A percentile compares a stretch with the other conserved stretches of the same genome.
These are phyloP conservation scores for Pseudogymnoascus destructans DNA, from an alignment of 2,329 filamentous ascomycete genomes.

Conservation along the genomic window DNA sequence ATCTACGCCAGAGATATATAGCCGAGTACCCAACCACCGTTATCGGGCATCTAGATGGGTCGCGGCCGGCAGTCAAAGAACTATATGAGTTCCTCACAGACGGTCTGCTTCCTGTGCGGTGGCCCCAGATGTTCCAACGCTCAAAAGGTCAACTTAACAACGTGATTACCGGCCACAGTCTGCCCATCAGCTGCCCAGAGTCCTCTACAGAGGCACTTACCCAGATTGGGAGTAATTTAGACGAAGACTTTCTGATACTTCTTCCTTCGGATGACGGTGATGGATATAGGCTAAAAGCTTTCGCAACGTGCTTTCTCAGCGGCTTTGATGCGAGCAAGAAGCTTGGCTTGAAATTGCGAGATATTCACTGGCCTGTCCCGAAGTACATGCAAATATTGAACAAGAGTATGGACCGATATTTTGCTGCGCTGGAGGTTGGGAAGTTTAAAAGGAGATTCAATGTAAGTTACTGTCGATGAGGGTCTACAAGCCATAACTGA, in stretches of 20 bases:
- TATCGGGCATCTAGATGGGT: conserved; percentile 27
- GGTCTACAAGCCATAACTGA: background rate
- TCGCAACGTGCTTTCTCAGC: conserved; percentile 41
- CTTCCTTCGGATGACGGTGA: conserved; percentile 30
- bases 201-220: conserved; percentile 31
- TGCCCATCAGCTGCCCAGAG: conserved; percentile 28
- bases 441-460: conserved; percentile 43
- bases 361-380: conserved; percentile 47
- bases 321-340: conserved; percentile 46
- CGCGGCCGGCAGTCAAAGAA: conserved; percentile 37
- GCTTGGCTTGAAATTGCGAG: conserved; percentile 36
- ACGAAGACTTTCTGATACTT: conserved; percentile 47
- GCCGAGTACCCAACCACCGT: conserved; percentile 30
- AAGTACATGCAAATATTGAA: conserved; percentile 43
- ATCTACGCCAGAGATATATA: conserved; percentile 36
- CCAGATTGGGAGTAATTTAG: conserved; percentile 38
- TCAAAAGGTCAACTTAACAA: conserved; percentile 27
- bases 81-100: conserved; percentile 41
- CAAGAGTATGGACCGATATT: conserved; percentile 49
- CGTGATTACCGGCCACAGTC: conserved; percentile 30
- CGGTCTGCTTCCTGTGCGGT: conserved; percentile 43
- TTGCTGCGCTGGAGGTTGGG: conserved; percentile 39
- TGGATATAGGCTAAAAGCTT: conserved; percentile 42
- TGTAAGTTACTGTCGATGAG: conserved; percentile 15
- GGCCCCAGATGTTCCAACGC: conserved; percentile 38